Evolutionary conservation across 768 basidiomycete species (phyloP).

Genomic region (Russula sp.): DNA sequence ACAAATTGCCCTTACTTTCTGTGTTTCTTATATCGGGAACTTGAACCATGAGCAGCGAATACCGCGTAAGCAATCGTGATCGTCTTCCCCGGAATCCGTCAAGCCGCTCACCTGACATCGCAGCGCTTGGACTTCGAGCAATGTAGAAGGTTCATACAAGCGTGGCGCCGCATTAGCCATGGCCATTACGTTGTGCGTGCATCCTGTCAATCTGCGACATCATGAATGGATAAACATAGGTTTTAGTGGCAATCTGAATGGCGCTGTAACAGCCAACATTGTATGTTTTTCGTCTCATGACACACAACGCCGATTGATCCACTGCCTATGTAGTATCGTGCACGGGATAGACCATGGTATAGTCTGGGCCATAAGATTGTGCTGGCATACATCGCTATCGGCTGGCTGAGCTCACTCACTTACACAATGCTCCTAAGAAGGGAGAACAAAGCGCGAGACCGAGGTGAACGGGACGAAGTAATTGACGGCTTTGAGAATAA

Average conservation of each 20-base stretch:
- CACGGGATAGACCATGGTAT: background rate
- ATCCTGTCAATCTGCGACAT: slow-evolving; percentile 37
- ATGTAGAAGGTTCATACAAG: background rate
- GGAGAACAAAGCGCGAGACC: slow-evolving; percentile 54
- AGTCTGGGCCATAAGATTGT: background rate
- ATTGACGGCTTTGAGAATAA: slow-evolving; percentile 31
- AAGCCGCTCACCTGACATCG: background rate
- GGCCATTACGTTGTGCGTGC: background rate
- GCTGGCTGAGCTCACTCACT: background rate
- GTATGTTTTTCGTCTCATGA: background rate
- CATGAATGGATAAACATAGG: slow-evolving; percentile 48
- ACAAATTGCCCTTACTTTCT: background rate
- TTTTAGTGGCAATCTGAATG: background rate
- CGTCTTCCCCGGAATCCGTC: background rate
- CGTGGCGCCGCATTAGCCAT: background rate
- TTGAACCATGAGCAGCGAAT: background rate
- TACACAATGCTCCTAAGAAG: slow-evolving; percentile 32
- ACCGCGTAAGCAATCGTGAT: background rate
- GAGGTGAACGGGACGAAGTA: slow-evolving; percentile 58
- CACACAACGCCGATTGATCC: background rate
- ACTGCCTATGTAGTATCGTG: background rate
- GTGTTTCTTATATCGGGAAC: background rate
- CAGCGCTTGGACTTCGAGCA: background rate
- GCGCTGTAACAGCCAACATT: background rate
- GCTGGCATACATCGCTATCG: background rate